These are phyloP conservation scores for Arabidopsis suecica DNA, from an alignment of 345 rosid genomes.

Conservation along the genomic window DNA sequence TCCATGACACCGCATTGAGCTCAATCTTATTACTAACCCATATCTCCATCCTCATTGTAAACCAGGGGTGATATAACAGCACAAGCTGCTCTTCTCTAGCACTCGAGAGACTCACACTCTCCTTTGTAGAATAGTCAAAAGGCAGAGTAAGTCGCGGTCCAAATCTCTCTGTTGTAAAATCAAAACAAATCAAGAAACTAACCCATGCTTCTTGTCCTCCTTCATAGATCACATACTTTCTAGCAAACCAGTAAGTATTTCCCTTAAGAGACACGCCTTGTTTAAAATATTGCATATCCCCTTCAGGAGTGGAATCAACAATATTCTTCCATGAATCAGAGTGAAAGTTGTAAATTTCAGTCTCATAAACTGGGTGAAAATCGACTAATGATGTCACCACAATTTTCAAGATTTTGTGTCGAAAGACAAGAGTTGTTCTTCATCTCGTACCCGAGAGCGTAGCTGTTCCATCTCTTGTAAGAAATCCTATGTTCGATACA, in stretches of 20 bases:
- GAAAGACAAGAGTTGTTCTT: neutral
- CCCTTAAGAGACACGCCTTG: conserved; percentile 5
- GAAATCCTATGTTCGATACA: neutral
- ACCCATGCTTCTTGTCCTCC: too few species aligned
- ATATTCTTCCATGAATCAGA: conserved; percentile 6
- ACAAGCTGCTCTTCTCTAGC: conserved; percentile 16
- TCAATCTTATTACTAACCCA: neutral
- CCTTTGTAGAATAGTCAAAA: accelerated
- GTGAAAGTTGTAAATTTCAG: neutral
- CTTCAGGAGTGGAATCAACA: neutral
- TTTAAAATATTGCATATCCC: neutral
- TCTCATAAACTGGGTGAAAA: too few species aligned
- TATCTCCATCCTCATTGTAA: neutral
- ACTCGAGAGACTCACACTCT: neutral
- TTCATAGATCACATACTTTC: neutral
- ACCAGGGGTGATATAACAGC: neutral
- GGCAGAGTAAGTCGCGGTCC: neutral
- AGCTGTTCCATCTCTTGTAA: neutral
- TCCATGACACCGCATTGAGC: neutral
- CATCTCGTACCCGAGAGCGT: neutral
- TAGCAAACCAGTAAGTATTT: neutral
- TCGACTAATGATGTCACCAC: too few species aligned
- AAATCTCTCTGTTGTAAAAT: conserved; percentile 5
- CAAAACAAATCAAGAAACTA: neutral
- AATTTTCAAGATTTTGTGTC: conserved; percentile 1